Percentiles rank a stretch among this genome's conserved stretches.
These are phyloP conservation scores for Lathyrus oleraceus DNA, from an alignment of 306 rosid species.

Conservation along the genomic window DNA sequence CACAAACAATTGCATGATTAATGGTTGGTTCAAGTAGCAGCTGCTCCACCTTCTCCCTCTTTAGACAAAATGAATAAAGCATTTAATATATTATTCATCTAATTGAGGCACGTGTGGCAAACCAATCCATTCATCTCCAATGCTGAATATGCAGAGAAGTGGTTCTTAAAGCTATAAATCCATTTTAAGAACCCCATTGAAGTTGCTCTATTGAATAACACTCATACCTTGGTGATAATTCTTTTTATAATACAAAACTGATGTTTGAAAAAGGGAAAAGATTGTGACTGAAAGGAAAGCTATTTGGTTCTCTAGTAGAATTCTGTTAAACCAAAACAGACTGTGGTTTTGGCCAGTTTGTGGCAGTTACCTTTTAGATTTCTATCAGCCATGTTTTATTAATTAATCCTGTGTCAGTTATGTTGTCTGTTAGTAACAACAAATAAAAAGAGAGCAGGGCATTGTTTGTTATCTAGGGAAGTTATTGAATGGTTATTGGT, in stretches of 20 bases:
- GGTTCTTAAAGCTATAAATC: background rate
- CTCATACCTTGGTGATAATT: background rate
- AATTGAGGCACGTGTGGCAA: background rate
- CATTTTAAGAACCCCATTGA: background rate
- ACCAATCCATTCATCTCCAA: background rate
- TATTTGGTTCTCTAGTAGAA: conserved; percentile 23
- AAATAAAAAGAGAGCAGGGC: too few species aligned
- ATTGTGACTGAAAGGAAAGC: background rate
- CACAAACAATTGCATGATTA: conserved; percentile 62
- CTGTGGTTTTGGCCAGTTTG: too few species aligned
- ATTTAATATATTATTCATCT: conserved; percentile 6
- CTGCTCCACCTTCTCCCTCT: conserved; percentile 80
- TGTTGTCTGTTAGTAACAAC: too few species aligned
- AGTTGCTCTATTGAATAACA: conserved; percentile 2
- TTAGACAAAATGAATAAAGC: conserved; percentile 31
- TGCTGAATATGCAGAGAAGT: background rate
- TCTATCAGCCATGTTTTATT: too few species aligned
- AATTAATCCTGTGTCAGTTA: too few species aligned
- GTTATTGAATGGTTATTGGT: too few species aligned
- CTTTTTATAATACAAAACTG: background rate
- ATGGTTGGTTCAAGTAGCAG: conserved; percentile 52
- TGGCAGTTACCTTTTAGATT: too few species aligned
- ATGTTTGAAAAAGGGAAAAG: background rate
- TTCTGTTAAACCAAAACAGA: too few species aligned
- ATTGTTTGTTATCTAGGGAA: too few species aligned